Percentiles rank a stretch among this genome's conserved stretches.
Evolutionary conservation across 371 early-diverging fungal genomes (phyloP).

Genomic region (Mortierella sp.): DNA sequence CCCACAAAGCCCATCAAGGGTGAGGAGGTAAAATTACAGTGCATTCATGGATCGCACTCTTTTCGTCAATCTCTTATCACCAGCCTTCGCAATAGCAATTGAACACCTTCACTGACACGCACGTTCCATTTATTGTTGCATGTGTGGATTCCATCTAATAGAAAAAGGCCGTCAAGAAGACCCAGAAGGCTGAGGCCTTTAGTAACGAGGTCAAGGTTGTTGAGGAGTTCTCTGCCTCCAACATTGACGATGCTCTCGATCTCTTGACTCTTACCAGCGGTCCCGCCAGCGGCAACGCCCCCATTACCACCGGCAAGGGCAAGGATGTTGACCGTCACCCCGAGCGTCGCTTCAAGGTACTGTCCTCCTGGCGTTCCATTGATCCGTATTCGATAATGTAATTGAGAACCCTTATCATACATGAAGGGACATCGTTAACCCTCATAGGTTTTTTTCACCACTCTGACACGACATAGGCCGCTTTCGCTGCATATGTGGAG

Average conservation of each 20-base stretch:
- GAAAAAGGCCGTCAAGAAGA: conserved; percentile 70
- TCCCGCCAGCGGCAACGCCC: conserved; percentile 51
- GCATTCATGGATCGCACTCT: not conserved
- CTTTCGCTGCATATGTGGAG: conserved; percentile 80
- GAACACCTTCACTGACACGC: not conserved
- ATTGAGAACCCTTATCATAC: not conserved
- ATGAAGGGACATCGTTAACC: too few relatives aligned
- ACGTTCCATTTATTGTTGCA: not conserved
- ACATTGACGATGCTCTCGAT: conserved; percentile 87
- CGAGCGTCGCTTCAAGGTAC: conserved; percentile 84
- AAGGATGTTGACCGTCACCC: conserved; percentile 85
- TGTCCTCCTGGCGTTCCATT: not conserved
- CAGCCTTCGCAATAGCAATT: too few relatives aligned
- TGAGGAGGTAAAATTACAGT: conserved; percentile 35
- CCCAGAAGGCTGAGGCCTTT: conserved; percentile 63
- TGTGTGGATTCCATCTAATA: conserved; percentile 15
- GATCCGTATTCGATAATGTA: not conserved
- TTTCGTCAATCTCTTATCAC: not conserved
- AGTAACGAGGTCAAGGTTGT: conserved; percentile 63
- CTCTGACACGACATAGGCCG: conserved; percentile 59
- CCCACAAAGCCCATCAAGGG: conserved; percentile 47
- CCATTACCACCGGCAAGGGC: conserved; percentile 51
- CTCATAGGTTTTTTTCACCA: not conserved
- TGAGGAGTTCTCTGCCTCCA: conserved; percentile 77
- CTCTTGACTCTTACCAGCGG: conserved; percentile 60